Percentiles rank a stretch among this genome's conserved stretches.
Conservation (phyloP, 2,329 filamentous ascomycete species). For the Aspergillus versicolor region DNA sequence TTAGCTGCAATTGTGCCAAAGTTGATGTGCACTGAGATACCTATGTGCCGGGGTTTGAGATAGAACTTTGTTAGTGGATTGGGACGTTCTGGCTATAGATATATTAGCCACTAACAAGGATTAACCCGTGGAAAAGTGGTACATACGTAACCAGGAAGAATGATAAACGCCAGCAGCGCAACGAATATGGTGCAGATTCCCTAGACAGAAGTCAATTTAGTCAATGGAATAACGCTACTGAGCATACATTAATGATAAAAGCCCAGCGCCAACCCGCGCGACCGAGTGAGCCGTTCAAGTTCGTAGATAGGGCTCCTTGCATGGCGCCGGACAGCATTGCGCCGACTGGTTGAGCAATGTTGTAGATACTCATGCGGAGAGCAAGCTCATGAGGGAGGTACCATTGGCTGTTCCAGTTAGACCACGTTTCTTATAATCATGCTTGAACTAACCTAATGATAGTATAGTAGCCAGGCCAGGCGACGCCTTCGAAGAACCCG, state of each 20-base stretch:
- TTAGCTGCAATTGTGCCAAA: not conserved
- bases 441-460: not conserved
- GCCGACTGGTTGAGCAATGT: conserved; percentile 8
- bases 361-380: conserved; percentile 10
- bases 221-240: too few relatives aligned
- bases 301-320: conserved; percentile 9
- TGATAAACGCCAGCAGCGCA: not conserved
- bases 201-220: not conserved
- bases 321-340: conserved; percentile 10
- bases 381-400: not conserved
- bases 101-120: not conserved
- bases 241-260: conserved; percentile 6
- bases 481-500: not conserved
- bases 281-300: conserved; percentile 3
- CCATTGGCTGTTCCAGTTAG: not conserved
- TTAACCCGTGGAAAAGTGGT: not conserved
- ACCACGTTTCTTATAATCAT: rapidly evolving
- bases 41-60: not conserved
- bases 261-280: conserved; percentile 11
- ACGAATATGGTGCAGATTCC: conserved; percentile 5
- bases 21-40: too few relatives aligned
- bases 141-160: conserved; percentile 7
- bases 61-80: not conserved
- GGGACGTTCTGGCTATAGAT: not conserved
- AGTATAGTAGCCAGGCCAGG: not conserved